A percentile compares a stretch with the other conserved stretches of the same genome.
Evolutionary conservation across 2,329 filamentous ascomycete species (phyloP).

Genomic region (Penicillium sp.): DNA sequence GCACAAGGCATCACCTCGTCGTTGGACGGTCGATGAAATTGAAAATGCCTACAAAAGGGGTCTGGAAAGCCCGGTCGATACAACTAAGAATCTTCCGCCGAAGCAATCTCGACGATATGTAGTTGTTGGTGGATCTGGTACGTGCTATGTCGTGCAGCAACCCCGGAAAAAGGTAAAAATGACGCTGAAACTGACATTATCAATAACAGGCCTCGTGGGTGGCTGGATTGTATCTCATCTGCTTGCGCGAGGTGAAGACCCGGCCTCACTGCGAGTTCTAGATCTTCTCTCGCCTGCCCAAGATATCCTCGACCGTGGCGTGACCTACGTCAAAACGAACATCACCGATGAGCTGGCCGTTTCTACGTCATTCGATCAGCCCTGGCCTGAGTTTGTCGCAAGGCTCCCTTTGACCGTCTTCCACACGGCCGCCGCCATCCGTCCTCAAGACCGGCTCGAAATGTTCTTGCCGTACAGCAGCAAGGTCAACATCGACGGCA

Average conservation of each 20-base stretch:
- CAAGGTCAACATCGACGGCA: conserved; percentile 53
- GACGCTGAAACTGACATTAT: conserved; percentile 3
- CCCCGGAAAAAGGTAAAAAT: background rate
- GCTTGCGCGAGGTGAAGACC: conserved; percentile 52
- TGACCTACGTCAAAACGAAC: conserved; percentile 51
- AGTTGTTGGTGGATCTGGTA: conserved; percentile 41
- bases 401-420: conserved; percentile 55
- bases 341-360: conserved; percentile 50
- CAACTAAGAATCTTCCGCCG: conserved; percentile 35
- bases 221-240: conserved; percentile 56
- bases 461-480: conserved; percentile 48
- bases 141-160: conserved; percentile 4
- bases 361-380: conserved; percentile 46
- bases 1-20: conserved; percentile 24
- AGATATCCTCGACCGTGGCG: conserved; percentile 43
- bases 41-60: conserved; percentile 31
- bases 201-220: conserved; percentile 52
- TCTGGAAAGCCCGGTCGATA: conserved; percentile 30
- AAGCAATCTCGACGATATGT: conserved; percentile 41
- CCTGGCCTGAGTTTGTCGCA: conserved; percentile 47
- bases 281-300: conserved; percentile 50
- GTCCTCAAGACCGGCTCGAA: conserved; percentile 50
- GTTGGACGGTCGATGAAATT: conserved; percentile 38
- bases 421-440: conserved; percentile 57
- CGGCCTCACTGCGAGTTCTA: conserved; percentile 53